These are phyloP conservation scores for Termitomyces sp. DNA, from an alignment of 768 basidiomycete species.

Conservation along the genomic window DNA sequence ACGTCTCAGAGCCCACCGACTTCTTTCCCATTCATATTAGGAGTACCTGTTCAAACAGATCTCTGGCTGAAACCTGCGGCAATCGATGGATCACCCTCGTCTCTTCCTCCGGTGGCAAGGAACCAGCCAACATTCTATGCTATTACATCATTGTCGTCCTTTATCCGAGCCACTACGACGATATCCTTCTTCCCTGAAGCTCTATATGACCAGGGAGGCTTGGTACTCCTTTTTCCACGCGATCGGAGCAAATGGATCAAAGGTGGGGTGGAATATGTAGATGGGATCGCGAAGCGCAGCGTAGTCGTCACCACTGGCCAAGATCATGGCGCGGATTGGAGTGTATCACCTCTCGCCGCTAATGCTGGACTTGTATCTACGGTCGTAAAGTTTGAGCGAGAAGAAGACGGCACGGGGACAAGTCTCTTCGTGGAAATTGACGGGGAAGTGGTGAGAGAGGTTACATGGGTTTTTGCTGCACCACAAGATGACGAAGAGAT, in stretches of 20 bases:
- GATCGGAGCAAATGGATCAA: conserved; percentile 16
- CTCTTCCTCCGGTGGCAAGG: conserved; percentile 6
- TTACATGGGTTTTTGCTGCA: conserved; percentile 17
- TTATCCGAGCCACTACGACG: conserved; percentile 12
- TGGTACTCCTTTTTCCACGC: conserved; percentile 10
- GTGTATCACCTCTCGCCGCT: conserved; percentile 12
- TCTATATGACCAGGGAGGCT: conserved; percentile 16
- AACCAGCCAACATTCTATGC: conserved; percentile 16
- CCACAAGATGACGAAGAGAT: conserved; percentile 11
- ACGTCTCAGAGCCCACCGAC: conserved; percentile 13
- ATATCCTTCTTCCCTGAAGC: conserved; percentile 10
- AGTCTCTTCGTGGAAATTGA: conserved; percentile 15
- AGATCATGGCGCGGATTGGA: conserved; percentile 14
- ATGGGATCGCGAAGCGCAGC: conserved; percentile 14
- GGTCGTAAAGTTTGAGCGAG: conserved; percentile 14
- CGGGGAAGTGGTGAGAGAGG: conserved; percentile 15
- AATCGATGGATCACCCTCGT: conserved; percentile 7
- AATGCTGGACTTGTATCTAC: conserved; percentile 5
- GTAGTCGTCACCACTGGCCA: conserved; percentile 13
- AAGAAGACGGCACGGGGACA: conserved; percentile 12
- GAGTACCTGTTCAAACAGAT: conserved; percentile 12
- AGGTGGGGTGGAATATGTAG: conserved; percentile 14
- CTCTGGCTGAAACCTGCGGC: conserved; percentile 18
- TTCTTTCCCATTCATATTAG: conserved; percentile 13
- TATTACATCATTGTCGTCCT: conserved; percentile 2